These are phyloP conservation scores for Fonsecaea pedrosoi DNA, from an alignment of 2,329 filamentous ascomycete genomes.

Conservation along the genomic window DNA sequence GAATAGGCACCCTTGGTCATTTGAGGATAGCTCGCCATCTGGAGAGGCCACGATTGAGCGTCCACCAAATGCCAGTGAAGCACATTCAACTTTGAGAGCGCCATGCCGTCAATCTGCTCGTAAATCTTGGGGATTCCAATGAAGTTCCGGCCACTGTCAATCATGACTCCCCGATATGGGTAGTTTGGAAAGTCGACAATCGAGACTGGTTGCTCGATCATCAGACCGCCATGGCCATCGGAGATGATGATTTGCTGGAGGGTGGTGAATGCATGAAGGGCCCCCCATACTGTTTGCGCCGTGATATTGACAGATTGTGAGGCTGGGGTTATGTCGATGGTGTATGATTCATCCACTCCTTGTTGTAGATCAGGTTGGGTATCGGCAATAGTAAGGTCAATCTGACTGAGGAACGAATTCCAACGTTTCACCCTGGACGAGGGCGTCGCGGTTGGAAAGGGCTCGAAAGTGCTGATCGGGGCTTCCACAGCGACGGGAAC, in stretches of 20 bases:
- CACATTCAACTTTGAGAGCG: slow-evolving; percentile 64
- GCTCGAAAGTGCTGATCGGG: slow-evolving; percentile 57
- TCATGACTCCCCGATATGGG: slow-evolving; percentile 62
- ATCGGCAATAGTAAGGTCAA: slow-evolving; percentile 57
- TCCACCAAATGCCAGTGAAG: slow-evolving; percentile 65
- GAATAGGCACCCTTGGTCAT: slow-evolving; percentile 64
- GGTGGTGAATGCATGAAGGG: slow-evolving; percentile 64
- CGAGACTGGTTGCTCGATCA: slow-evolving; percentile 61
- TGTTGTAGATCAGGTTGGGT: slow-evolving; percentile 58
- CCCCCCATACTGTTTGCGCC: slow-evolving; percentile 61
- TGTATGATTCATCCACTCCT: slow-evolving; percentile 65
- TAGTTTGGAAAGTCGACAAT: slow-evolving; percentile 61
- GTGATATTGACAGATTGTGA: slow-evolving; percentile 55
- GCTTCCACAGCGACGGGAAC: slow-evolving; percentile 60
- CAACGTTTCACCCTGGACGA: slow-evolving; percentile 28
- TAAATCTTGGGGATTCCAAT: slow-evolving; percentile 58
- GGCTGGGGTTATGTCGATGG: slow-evolving; percentile 50
- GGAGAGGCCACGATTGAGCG: slow-evolving; percentile 62
- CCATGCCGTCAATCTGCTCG: slow-evolving; percentile 63
- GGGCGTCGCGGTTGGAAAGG: slow-evolving; percentile 55
- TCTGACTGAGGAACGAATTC: slow-evolving; percentile 46
- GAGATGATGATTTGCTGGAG: slow-evolving; percentile 63
- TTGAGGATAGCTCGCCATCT: slow-evolving; percentile 58
- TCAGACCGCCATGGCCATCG: slow-evolving; percentile 52
- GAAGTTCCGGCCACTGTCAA: slow-evolving; percentile 63